Base-by-base conservation (phyloP, 192 early-diverging fungal genomes). In the Phlyctochytrium arcticum region DNA sequence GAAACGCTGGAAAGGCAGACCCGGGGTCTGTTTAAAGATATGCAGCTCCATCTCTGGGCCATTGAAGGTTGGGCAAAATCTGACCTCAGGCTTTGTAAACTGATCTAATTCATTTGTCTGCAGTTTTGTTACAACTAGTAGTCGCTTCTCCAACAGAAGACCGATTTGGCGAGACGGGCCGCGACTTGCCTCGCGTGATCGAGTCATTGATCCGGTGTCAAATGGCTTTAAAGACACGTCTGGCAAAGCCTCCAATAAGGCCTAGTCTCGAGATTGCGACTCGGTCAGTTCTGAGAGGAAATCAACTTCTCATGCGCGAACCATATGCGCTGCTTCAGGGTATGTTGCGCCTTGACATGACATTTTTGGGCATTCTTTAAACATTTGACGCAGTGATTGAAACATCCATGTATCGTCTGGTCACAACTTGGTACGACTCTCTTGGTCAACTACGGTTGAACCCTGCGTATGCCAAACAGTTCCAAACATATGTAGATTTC, bases 401-500 rank as follows among this genome's bases (percentile, higher is more conserved):
- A 31, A 66, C 42, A 30, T 36, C 64, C 12, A 12, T 66, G 36
- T 66, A 66, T 35, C 53, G 64, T 5, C 36, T 66, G 12, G 64
- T 57, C 17, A 23, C 35, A 10, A 42, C 54, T 4, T 66, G 64
- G 64, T 66, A 66, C 39, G 35, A 30, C 10, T 10, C 17, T 36
- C 26, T 57, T 12, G 55, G 27, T n/a, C 49, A 64, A 10, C n/a
- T 27, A 46, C 21, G 15, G 46, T 27, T 61, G 24, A 29, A 61
- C 2, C 50, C 61, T 7, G 19, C 4, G 24, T 63, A 63, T 26
- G 61, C 50, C 9, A 32, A 53, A 21, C 33, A 36, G 61, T 63
- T 63, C 48, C 61, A 63, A 34, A 42, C 48, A 32, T 63, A 63
- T 26, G 31, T 63, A 1, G 61, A 63, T 31, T 63, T 63, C 32